Evolutionary conservation across 768 basidiomycete genomes (phyloP), one percentile per base, ranked within the genome.

Genomic region (Russula virescens): DNA sequence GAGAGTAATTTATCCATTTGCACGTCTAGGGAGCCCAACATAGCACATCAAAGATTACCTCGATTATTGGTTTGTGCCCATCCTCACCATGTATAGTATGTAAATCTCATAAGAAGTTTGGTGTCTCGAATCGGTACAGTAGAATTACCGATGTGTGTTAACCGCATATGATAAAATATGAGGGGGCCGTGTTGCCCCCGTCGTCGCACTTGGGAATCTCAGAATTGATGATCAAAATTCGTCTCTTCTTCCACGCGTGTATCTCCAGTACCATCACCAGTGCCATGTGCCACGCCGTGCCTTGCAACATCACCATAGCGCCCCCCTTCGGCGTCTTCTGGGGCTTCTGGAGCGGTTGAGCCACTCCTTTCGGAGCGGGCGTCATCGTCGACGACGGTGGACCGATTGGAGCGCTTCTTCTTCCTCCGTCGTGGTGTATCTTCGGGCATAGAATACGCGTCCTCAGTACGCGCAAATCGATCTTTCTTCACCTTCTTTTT

Each of bases 241-340:
- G 94, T 94, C 9, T 92, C 91, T 72, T 97, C 95, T 76, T 97
- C 97, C 56, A 96, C 95, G 83, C 95, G 96, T 67, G 96, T 95
- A 73, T 96, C 94, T 77, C 98, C 98, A 78, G 97, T 97, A 79
- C 89, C 92, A 31, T 31, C 5, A n/a, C n/a, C n/a, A n/a, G n/a
- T n/a, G n/a, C n/a, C n/a, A 11, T 63, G 56, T 19, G 26, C 49
- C 13, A n/a, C 56, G 72, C 87, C 90, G 95, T 94, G 70, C 98
- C 94, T 54, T 97, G 83, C 46, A 47, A 10, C 25, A 8, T 52
- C 52, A 19, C 80, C 83, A 69, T 90, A 90, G 23, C 81, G 75
- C n/a, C 80, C 84, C 40, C 88, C 86, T 65, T 85, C 85, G 9
- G 88, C 72, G 66, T 89, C 88, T 75, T 92, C 90, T 4, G 89